phyloP scores from a whole-genome alignment of 192 early-diverging fungal genomes.

The Backusella tuberculispora region DNA sequence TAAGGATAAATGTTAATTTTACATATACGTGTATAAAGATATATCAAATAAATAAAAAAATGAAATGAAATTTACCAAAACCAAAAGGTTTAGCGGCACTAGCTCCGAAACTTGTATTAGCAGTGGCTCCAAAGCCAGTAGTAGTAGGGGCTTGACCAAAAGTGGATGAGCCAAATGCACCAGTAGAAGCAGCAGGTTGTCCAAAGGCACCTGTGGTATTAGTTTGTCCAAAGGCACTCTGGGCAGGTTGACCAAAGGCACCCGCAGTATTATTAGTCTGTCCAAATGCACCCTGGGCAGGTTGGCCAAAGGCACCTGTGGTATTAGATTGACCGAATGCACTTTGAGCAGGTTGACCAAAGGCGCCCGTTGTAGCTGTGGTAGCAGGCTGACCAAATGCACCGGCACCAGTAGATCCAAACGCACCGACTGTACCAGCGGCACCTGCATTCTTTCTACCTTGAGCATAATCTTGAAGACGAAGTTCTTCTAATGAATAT shows the following conservation, averaged over 20 bases:
- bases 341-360: slow-evolving; percentile 38
- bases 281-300: slow-evolving; percentile 38
- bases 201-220: slow-evolving; percentile 30
- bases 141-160: slow-evolving; percentile 7
- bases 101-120: slow-evolving; percentile 4
- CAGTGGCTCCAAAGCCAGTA: not conserved
- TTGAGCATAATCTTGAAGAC: slow-evolving; percentile 85
- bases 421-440: slow-evolving; percentile 43
- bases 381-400: slow-evolving; percentile 44
- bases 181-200: slow-evolving; percentile 32
- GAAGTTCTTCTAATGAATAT: slow-evolving; percentile 90
- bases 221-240: slow-evolving; percentile 36
- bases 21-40: not conserved
- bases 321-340: slow-evolving; percentile 32
- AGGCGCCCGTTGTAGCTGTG: slow-evolving; percentile 17
- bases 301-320: slow-evolving; percentile 44
- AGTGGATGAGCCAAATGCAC: slow-evolving; percentile 29
- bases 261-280: slow-evolving; percentile 28
- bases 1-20: slow-evolving; percentile 50
- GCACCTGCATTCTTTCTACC: slow-evolving; percentile 65
- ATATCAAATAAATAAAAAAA: not conserved
- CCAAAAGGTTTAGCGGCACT: slow-evolving; percentile 39
- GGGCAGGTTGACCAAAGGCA: not conserved
- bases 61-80: slow-evolving; percentile 46
- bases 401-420: slow-evolving; percentile 19